Conservation (phyloP, 257 asterid species). For the Nicotiana paniculata region DNA sequence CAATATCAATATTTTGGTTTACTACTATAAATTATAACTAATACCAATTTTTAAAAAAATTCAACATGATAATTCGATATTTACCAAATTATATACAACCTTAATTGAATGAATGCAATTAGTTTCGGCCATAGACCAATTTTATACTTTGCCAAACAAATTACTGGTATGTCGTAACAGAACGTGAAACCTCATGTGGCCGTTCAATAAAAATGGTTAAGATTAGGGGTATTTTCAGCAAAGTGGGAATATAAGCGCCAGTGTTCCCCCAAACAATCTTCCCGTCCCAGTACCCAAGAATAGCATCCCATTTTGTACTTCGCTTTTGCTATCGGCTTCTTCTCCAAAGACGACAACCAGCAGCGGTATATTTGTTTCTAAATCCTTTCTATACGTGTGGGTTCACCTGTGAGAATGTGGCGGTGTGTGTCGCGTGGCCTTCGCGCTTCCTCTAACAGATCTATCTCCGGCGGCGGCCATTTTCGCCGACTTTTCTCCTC, state of each 20-base stretch:
- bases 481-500: slow-evolving; percentile 62
- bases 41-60: too few species aligned
- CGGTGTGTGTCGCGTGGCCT: slow-evolving; percentile 87
- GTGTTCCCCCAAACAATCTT: not conserved
- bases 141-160: too few species aligned
- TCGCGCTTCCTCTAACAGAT: slow-evolving; percentile 47
- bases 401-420: slow-evolving; percentile 51
- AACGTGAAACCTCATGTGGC: not conserved
- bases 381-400: not conserved
- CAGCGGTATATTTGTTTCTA: not conserved
- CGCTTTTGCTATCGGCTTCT: not conserved
- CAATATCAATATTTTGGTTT: too few species aligned
- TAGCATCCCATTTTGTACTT: not conserved
- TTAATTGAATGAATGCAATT: too few species aligned
- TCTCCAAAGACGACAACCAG: not conserved
- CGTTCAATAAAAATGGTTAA: not conserved
- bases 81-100: too few species aligned
- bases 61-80: too few species aligned
- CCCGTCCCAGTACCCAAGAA: not conserved
- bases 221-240: not conserved
- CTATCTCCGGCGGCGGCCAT: slow-evolving; percentile 44
- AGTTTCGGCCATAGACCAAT: too few species aligned
- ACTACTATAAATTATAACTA: too few species aligned
- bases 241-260: not conserved
- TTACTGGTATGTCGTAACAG: not conserved